Evolutionary conservation across 495 filamentous ascomycete species (phyloP).

Genomic region (Aspergillus affinis): DNA sequence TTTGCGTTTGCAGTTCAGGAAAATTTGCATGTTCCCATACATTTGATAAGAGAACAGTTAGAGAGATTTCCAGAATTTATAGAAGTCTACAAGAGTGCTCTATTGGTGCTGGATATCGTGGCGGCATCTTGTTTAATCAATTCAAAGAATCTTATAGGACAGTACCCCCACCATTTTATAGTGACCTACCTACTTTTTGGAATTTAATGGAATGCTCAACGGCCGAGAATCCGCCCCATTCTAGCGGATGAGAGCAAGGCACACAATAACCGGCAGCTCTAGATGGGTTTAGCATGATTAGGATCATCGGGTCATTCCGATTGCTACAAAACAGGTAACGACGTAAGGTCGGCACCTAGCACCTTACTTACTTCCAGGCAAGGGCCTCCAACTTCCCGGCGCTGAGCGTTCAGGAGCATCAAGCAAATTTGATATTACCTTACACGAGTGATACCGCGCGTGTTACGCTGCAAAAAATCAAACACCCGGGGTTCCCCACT

Average conservation of each 20-base stretch:
- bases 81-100: not conserved
- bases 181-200: too few relatives aligned
- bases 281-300: not conserved
- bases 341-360: not conserved
- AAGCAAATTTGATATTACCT: not conserved
- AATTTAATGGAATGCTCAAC: too few relatives aligned
- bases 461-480: not conserved
- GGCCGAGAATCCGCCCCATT: too few relatives aligned
- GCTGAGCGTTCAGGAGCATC: not conserved
- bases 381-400: not conserved
- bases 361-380: not conserved
- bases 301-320: not conserved
- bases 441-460: not conserved
- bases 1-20: not conserved
- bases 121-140: too few relatives aligned
- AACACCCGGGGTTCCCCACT: slow-evolving; percentile 1
- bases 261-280: not conserved
- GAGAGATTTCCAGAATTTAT: not conserved
- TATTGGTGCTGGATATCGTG: too few relatives aligned
- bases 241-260: not conserved
- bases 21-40: not conserved
- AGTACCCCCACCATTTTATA: too few relatives aligned
- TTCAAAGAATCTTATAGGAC: too few relatives aligned
- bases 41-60: not conserved
- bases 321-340: not conserved